phyloP scores from a whole-genome alignment of 176 grass and related monocot genomes.

The Triticum monococcum region DNA sequence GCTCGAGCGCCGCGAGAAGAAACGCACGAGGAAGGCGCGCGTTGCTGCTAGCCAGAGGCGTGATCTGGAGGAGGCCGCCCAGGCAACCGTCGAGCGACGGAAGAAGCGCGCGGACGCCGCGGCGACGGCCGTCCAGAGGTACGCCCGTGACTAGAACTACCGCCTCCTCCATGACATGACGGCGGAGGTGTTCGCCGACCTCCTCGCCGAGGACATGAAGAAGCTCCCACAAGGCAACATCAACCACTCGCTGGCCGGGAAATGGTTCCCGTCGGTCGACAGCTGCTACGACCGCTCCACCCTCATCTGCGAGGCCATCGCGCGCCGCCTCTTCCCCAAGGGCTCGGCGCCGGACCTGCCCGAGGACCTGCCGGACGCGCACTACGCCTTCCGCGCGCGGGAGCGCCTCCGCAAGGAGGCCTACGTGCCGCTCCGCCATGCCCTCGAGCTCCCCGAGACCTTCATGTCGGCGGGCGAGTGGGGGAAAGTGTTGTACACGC shows the following conservation, averaged over 20 bases:
- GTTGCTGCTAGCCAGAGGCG: slow-evolving; percentile 40
- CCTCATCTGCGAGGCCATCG: slow-evolving; percentile 69
- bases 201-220: slow-evolving; percentile 57
- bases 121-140: slow-evolving; percentile 40
- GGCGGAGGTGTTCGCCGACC: slow-evolving; percentile 46
- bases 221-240: slow-evolving; percentile 26
- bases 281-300: slow-evolving; percentile 62
- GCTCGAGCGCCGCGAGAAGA: neutral
- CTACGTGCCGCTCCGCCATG: slow-evolving; percentile 49
- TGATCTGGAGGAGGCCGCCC: neutral
- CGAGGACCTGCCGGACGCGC: neutral
- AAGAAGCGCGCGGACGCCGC: slow-evolving; percentile 37
- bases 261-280: slow-evolving; percentile 68
- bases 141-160: slow-evolving; percentile 47
- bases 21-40: slow-evolving; percentile 30
- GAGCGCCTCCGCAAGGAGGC: slow-evolving; percentile 39
- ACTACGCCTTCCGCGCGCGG: slow-evolving; percentile 64
- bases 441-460: slow-evolving; percentile 60
- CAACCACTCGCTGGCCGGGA: slow-evolving; percentile 50
- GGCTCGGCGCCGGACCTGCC: slow-evolving; percentile 33
- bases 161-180: slow-evolving; percentile 57
- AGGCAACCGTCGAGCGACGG: slow-evolving; percentile 32
- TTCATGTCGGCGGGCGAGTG: slow-evolving; percentile 56
- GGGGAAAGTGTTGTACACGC: slow-evolving; percentile 53
- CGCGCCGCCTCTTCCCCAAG: slow-evolving; percentile 59